These are phyloP conservation scores for Candida neerlandica DNA, from an alignment of 1,139 yeast genomes.

Conservation along the genomic window DNA sequence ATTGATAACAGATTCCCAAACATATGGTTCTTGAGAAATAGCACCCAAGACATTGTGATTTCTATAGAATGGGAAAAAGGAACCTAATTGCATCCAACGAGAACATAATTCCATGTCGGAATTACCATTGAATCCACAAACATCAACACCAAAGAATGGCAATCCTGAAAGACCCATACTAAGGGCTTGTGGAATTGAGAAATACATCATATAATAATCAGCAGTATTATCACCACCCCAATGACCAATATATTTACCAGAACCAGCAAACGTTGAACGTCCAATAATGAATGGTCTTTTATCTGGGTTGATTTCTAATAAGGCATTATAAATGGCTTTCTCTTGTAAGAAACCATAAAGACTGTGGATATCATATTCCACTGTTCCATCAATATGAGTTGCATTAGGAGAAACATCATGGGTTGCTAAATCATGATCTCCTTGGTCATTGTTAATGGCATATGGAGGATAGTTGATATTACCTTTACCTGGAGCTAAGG, in stretches of 20 bases:
- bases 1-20: slow-evolving; percentile 23
- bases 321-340: slow-evolving; percentile 23
- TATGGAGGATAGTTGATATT: slow-evolving; percentile 37
- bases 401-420: slow-evolving; percentile 33
- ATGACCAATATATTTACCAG: slow-evolving; percentile 23
- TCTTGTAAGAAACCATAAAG: slow-evolving; percentile 23
- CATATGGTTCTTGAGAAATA: slow-evolving; percentile 25
- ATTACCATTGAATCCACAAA: slow-evolving; percentile 27
- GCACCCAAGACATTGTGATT: slow-evolving; percentile 25
- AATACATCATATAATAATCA: slow-evolving; percentile 23
- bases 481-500: slow-evolving; percentile 27
- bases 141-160: slow-evolving; percentile 28
- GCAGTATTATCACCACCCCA: slow-evolving; percentile 29
- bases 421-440: slow-evolving; percentile 28
- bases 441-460: slow-evolving; percentile 26
- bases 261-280: slow-evolving; percentile 24
- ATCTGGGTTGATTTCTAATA: slow-evolving; percentile 20
- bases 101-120: slow-evolving; percentile 26
- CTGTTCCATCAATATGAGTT: slow-evolving; percentile 31
- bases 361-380: slow-evolving; percentile 30
- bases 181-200: slow-evolving; percentile 27
- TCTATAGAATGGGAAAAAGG: slow-evolving; percentile 28
- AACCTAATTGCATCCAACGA: slow-evolving; percentile 29
- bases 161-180: slow-evolving; percentile 24
- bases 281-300: slow-evolving; percentile 26